Conservation (phyloP, 352 stramenopile genomes). For the Phytophthora kernoviae region DNA sequence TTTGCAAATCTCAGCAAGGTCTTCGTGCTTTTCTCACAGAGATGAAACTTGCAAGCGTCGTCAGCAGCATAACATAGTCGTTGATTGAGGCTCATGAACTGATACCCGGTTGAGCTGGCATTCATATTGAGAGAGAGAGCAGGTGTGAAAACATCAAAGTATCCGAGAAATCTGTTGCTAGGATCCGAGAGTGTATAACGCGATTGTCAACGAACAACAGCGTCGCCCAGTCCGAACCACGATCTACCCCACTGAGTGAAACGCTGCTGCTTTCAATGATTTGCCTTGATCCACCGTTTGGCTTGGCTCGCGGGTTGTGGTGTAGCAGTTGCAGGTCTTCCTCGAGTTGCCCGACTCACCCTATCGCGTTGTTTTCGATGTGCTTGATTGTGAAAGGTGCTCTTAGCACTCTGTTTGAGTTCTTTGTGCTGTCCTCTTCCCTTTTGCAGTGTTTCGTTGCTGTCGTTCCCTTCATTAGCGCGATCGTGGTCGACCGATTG, state of each 20-base stretch:
- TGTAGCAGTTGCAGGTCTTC: neutral
- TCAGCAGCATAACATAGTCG: slow-evolving; percentile 26
- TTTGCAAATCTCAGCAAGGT: slow-evolving; percentile 31
- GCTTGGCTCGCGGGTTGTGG: neutral
- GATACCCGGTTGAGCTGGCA: neutral
- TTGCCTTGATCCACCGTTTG: neutral
- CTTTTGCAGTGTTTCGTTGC: too few relatives aligned
- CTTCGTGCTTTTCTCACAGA: slow-evolving; percentile 19
- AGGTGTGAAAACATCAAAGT: slow-evolving; percentile 10
- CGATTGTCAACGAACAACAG: slow-evolving; percentile 30
- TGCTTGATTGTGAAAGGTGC: slow-evolving; percentile 1
- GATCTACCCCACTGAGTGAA: too few relatives aligned
- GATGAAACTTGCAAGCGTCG: slow-evolving; percentile 19
- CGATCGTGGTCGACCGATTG: neutral
- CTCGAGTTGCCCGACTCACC: neutral
- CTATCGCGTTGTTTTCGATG: slow-evolving; percentile 1
- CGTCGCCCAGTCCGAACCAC: slow-evolving; percentile 21
- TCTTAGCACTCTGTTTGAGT: neutral
- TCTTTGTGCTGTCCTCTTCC: too few relatives aligned
- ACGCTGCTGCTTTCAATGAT: slow-evolving; percentile 21
- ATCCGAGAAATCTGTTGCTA: slow-evolving; percentile 31
- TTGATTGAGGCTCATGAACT: slow-evolving; percentile 5
- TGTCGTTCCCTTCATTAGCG: too few relatives aligned
- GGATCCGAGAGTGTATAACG: slow-evolving; percentile 17
- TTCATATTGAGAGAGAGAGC: neutral